A percentile compares a stretch with the other conserved stretches of the same genome.
These are phyloP conservation scores for Apostasia ramifera DNA, from an alignment of 106 monocot species.

Conservation along the genomic window DNA sequence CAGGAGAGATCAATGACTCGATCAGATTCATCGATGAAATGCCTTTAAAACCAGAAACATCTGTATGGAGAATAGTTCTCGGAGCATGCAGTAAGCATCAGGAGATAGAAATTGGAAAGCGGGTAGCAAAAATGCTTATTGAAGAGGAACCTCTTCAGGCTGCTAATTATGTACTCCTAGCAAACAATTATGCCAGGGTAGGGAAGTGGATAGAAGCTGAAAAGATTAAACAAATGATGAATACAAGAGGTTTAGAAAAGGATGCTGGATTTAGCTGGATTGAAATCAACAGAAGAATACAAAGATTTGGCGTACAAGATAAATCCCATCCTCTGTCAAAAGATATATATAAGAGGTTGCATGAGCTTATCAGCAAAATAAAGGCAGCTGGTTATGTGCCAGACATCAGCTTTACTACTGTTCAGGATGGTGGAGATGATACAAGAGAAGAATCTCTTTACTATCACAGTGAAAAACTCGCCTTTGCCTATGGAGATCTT, in stretches of 20 bases:
- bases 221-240: slow-evolving; percentile 15
- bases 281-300: slow-evolving; percentile 13
- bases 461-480: slow-evolving; percentile 26
- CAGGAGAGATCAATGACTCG: slow-evolving; percentile 20
- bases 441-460: slow-evolving; percentile 18
- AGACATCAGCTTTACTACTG: slow-evolving; percentile 14
- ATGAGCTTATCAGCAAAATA: slow-evolving; percentile 9
- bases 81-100: slow-evolving; percentile 27
- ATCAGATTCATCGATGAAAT: slow-evolving; percentile 11
- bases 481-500: slow-evolving; percentile 22
- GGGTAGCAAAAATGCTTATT: slow-evolving; percentile 17
- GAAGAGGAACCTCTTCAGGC: slow-evolving; percentile 23
- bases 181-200: slow-evolving; percentile 18
- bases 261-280: slow-evolving; percentile 23
- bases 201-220: slow-evolving; percentile 18
- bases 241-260: slow-evolving; percentile 18
- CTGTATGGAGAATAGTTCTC: slow-evolving; percentile 17
- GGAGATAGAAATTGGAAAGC: slow-evolving; percentile 14
- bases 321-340: slow-evolving; percentile 13
- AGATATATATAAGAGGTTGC: slow-evolving; percentile 19
- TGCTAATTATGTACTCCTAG: slow-evolving; percentile 27
- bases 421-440: slow-evolving; percentile 7
- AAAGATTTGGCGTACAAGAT: slow-evolving; percentile 22
- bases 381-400: slow-evolving; percentile 13
- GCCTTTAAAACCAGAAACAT: slow-evolving; percentile 13